Percentiles rank a stretch among this genome's conserved stretches.
phyloP scores from a whole-genome alignment of 495 filamentous ascomycete species.

The Pyrenula aspistea region DNA sequence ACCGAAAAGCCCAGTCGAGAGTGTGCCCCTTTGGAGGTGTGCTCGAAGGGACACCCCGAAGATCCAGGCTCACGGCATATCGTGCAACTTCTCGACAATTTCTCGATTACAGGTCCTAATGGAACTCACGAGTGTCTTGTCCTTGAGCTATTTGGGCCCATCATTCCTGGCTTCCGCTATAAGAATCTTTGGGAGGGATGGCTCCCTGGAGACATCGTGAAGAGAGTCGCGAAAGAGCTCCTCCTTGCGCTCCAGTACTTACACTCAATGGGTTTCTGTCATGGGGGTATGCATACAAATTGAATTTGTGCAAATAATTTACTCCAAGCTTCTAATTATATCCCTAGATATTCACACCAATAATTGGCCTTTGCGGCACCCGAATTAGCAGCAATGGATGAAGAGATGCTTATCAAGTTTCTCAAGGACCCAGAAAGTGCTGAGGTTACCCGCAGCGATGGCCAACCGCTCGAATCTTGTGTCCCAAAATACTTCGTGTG shows the following conservation, averaged over 20 bases:
- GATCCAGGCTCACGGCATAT: constrained; percentile 12
- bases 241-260: constrained; percentile 25
- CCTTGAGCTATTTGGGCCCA: constrained; percentile 31
- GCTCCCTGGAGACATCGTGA: constrained; percentile 29
- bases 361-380: constrained; percentile 31
- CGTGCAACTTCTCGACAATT: constrained; percentile 26
- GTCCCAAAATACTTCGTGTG: constrained; percentile 26
- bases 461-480: constrained; percentile 14
- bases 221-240: constrained; percentile 28
- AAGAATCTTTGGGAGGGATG: constrained; percentile 17
- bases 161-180: constrained; percentile 14
- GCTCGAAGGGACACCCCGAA: constrained; percentile 10
- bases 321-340: constrained; percentile 5
- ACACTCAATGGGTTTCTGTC: constrained; percentile 27
- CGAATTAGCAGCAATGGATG: constrained; percentile 10
- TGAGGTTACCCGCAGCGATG: constrained; percentile 18
- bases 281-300: constrained; percentile 22
- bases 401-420: constrained; percentile 19
- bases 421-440: constrained; percentile 25
- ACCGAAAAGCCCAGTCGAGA: constrained; percentile 6
- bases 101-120: constrained; percentile 27
- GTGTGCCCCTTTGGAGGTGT: constrained; percentile 15
- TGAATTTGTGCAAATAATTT: too few relatives aligned
- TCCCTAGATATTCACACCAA: constrained; percentile 31
- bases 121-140: constrained; percentile 34